Evolutionary conservation across 192 early-diverging fungal genomes (phyloP).

Genomic region (Coemansia sp.): DNA sequence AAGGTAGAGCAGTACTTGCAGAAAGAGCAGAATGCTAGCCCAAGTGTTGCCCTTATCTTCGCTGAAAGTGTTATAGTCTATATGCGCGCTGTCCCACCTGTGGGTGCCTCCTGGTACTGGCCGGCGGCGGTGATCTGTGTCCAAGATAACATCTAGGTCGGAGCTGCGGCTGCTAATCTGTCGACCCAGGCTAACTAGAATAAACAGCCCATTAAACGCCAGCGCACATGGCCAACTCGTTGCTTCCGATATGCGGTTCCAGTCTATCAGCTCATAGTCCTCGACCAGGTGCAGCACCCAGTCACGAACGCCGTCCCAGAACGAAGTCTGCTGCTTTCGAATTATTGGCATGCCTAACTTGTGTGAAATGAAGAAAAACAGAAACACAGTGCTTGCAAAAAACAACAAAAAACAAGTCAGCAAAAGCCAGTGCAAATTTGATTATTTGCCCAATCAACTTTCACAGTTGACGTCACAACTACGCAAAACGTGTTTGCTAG

Average conservation of each 20-base stretch:
- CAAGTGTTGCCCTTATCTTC: constrained; percentile 4
- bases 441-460: not conserved
- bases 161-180: constrained; percentile 15
- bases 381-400: not conserved
- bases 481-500: not conserved
- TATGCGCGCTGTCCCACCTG: constrained; percentile 12
- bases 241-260: constrained; percentile 44
- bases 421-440: not conserved
- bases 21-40: constrained; percentile 20
- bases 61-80: not conserved
- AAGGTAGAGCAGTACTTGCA: constrained; percentile 29
- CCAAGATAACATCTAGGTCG: constrained; percentile 24
- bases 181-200: constrained; percentile 28
- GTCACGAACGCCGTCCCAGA: constrained; percentile 50
- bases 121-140: constrained; percentile 18
- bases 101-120: constrained; percentile 3
- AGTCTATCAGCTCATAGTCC: constrained; percentile 54
- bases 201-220: constrained; percentile 35
- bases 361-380: not conserved
- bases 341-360: constrained; percentile 24
- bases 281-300: constrained; percentile 44
- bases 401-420: not conserved
- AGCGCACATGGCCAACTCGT: constrained; percentile 54
- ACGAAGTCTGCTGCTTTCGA: constrained; percentile 24
- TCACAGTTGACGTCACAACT: not conserved